Base-by-base conservation (phyloP, 2,329 filamentous ascomycete genomes). In the Sclerotinia nivalis region DNA sequence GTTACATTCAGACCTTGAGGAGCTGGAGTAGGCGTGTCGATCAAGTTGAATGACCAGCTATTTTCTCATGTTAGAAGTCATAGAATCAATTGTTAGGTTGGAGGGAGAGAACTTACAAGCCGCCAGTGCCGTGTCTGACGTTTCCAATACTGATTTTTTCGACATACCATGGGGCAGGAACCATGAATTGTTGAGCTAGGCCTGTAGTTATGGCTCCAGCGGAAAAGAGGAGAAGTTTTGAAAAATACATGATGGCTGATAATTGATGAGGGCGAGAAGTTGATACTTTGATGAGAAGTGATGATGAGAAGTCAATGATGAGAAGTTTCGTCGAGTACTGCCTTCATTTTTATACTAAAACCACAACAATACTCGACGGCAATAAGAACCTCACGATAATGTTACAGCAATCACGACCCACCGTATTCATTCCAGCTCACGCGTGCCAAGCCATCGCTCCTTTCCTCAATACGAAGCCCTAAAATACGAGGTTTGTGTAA, bases 1-100 rank as follows among this genome's bases (percentile, higher is more conserved):
- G 72, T 72, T 22, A 71, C 71, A 64, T 74, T 73, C 54, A 74
- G 69, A 45, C 69, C 72, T 70, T 74, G 73, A 7, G 72, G 72
- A 9, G 69, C 56, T 3, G 49, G 34, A 2, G 71, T 74, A 1
- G 73, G 71, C 9, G 70, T 70, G 34, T 74, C 73, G 25, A 70
- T 15, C 28, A 74, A 73, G 28, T 69, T 72, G 55, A 74, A 60
- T 34, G 56, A 56, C 73, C 73, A 74, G 45, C 73, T 74, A 2
- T 52, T 40, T 52, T 40, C 47, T 43, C 34, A 13, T 6, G 20
- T 67, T 25, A 67, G 20, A 12, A 22, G 8, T 64, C 13, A 12
- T 22, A 13, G 7, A 31, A 18, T 9, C 22, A 66, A 12, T 40
- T 37, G 3, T 3, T 5, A 28, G n/a, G 4, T 34, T n/a, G 34